Evolutionary conservation across 306 rosid genomes (phyloP).

Genomic region (Cicer cuneatum): DNA sequence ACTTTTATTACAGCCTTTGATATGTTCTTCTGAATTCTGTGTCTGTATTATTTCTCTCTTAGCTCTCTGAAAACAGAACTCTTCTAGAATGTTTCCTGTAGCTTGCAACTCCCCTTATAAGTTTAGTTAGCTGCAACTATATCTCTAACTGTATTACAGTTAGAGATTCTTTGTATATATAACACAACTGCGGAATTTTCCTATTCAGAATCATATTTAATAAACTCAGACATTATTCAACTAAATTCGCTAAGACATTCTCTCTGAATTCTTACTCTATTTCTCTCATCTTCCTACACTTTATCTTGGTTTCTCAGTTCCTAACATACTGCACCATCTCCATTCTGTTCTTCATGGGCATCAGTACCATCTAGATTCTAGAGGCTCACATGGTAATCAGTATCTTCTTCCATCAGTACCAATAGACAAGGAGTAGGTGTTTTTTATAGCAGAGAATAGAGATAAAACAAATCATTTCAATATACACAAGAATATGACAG

Average conservation of each 20-base stretch:
- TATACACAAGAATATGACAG: neutral
- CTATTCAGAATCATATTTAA: neutral
- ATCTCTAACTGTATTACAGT: neutral
- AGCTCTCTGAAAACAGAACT: neutral
- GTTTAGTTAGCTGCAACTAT: neutral
- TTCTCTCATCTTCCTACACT: neutral
- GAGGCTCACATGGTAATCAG: neutral
- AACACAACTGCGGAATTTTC: neutral
- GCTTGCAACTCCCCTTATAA: neutral
- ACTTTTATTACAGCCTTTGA: neutral
- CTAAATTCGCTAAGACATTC: neutral
- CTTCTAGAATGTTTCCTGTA: neutral
- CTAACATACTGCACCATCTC: neutral
- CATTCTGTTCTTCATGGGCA: neutral
- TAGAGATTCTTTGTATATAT: neutral
- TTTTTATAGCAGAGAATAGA: neutral
- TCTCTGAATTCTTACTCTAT: neutral
- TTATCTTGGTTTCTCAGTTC: neutral
- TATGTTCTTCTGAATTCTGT: no score
- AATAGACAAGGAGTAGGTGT: neutral
- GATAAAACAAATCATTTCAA: neutral
- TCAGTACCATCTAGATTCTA: neutral
- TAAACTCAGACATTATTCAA: neutral
- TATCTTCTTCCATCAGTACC: neutral
- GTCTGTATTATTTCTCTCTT: neutral